Evolutionary conservation across 495 filamentous ascomycete genomes (phyloP), one percentile per base, ranked within the genome.

Genomic region (Amphirosellinia nigrospora): DNA sequence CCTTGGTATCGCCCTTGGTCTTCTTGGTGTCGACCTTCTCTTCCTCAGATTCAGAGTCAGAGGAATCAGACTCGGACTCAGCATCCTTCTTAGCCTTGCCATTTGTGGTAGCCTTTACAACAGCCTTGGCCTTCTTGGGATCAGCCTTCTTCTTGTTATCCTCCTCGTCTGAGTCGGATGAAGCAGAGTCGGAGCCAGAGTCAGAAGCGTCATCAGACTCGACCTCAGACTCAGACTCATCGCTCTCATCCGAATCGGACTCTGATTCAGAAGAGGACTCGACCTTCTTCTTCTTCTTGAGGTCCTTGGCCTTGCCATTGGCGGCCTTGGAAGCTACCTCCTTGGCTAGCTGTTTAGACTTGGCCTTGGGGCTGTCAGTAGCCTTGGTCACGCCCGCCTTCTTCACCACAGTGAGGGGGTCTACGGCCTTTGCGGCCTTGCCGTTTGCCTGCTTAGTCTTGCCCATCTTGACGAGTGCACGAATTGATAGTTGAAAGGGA

Each of bases 371-470:
- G 70, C 71, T 78, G 64, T 79, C 78, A 55, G 75, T 74, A 64
- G 81, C 70, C 76, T 87, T 86, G 77, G 81, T 81, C 56, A 81
- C 73, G 53, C 75, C 72, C 7, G 75, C 73, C 38, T 78, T 82
- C 74, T 83, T 83, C 66, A 79, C 77, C 23, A 62, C 67, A 58
- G 74, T 74, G 70, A 80, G 79, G 46, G 78, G 74, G 67, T 80
- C 78, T 60, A 78, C 52, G 70, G 78, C 70, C 71, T 76, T 82
- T 60, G 72, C 62, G 67, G 74, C 72, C 74, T 82, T 81, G 80
- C 76, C 78, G 74, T 84, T 85, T 77, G 80, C 76, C 70, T 84
- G 81, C 78, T 87, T 86, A 52, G 82, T 76, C 81, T 89, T 89
- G 79, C 82, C 87, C 88, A 89, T 90, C 77, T 75, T 82, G 53